Percentiles rank a stretch among this genome's conserved stretches.
Conservation (phyloP, 768 basidiomycete species). For the Galerina sulciceps region DNA sequence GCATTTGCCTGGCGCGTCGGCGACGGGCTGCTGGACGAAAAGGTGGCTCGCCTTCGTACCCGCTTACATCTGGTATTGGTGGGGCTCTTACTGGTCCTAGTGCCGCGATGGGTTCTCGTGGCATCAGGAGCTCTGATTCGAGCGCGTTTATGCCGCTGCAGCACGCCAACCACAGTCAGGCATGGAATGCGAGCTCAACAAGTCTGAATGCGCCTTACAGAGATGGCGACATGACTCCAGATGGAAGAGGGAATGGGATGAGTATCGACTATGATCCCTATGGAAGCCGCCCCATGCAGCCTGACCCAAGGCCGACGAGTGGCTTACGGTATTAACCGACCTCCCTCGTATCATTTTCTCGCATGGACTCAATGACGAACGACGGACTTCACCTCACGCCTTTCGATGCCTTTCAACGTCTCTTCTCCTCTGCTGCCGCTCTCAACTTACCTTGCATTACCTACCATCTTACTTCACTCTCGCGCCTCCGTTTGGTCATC, state of each 20-base stretch:
- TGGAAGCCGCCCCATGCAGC: conserved; percentile 27
- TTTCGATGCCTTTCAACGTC: no score
- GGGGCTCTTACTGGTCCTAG: conserved; percentile 14
- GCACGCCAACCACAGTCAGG: conserved; percentile 59
- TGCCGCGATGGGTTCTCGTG: conserved; percentile 12
- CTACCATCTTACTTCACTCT: no score
- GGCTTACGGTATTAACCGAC: background rate
- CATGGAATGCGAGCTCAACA: conserved; percentile 60
- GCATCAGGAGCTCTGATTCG: conserved; percentile 51
- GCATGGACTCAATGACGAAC: no score
- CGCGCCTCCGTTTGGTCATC: no score
- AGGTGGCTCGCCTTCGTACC: conserved; percentile 16
- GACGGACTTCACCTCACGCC: no score
- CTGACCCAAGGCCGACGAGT: background rate
- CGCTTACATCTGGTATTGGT: conserved; percentile 22
- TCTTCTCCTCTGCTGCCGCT: no score
- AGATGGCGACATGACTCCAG: conserved; percentile 27
- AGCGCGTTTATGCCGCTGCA: conserved; percentile 76
- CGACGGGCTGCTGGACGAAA: conserved; percentile 44
- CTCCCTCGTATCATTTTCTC: background rate
- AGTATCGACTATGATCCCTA: conserved; percentile 39
- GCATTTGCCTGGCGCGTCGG: conserved; percentile 54
- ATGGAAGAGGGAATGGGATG: conserved; percentile 31
- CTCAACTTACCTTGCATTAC: no score
- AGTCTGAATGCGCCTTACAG: conserved; percentile 46